These are phyloP conservation scores for Allantophomopsis cytisporea DNA, from an alignment of 2,329 filamentous ascomycete species.

Conservation along the genomic window DNA sequence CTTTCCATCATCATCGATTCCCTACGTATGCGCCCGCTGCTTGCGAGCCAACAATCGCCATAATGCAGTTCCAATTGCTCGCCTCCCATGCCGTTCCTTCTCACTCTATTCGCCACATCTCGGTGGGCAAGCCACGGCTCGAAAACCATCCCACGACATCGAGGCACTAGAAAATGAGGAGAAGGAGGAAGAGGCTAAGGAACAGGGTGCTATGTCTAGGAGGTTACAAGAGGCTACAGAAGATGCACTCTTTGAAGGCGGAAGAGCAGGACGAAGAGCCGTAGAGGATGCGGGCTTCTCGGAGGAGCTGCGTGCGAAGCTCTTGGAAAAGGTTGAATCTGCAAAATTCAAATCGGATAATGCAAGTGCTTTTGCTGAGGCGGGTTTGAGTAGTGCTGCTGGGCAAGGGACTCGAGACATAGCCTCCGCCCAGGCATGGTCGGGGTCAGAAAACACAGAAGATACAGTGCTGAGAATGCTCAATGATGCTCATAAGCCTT, in stretches of 20 bases:
- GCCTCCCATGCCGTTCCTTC: slow-evolving; percentile 5
- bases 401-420: slow-evolving; percentile 55
- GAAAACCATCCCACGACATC: slow-evolving; percentile 6
- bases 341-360: slow-evolving; percentile 38
- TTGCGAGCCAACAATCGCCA: slow-evolving; percentile 10
- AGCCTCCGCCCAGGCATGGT: slow-evolving; percentile 61
- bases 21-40: slow-evolving; percentile 13
- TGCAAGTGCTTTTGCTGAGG: slow-evolving; percentile 31
- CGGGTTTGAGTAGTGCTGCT: slow-evolving; percentile 38
- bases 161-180: slow-evolving; percentile 6
- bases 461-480: slow-evolving; percentile 79
- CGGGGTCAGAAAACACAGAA: slow-evolving; percentile 57
- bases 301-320: slow-evolving; percentile 43
- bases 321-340: slow-evolving; percentile 41
- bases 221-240: slow-evolving; percentile 50
- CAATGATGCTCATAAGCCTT: slow-evolving; percentile 62
- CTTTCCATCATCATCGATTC: slow-evolving; percentile 7
- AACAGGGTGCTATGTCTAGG: slow-evolving; percentile 30
- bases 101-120: slow-evolving; percentile 12
- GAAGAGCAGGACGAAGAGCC: slow-evolving; percentile 42
- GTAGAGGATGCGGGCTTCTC: slow-evolving; percentile 51
- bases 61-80: slow-evolving; percentile 8
- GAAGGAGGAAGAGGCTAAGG: slow-evolving; percentile 1
- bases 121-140: slow-evolving; percentile 2
- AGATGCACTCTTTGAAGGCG: slow-evolving; percentile 43